Percentiles rank a stretch among this genome's conserved stretches.
These are phyloP conservation scores for Candida patagonica DNA, from an alignment of 805 yeast genomes.

Conservation along the genomic window DNA sequence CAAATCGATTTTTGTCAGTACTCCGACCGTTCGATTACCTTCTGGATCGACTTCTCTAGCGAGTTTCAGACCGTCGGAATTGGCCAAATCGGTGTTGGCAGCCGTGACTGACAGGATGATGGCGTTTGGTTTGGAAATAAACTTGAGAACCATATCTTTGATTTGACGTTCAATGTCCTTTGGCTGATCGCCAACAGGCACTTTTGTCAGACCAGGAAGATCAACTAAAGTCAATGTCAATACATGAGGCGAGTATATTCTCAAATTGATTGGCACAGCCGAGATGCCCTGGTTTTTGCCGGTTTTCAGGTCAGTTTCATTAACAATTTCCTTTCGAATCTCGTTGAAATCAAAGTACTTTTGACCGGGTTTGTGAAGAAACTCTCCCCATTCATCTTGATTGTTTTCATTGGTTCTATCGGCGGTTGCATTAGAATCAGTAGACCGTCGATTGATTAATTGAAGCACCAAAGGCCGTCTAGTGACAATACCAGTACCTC, in stretches of 20 bases:
- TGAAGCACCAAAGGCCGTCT: slow-evolving; percentile 81
- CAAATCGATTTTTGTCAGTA: slow-evolving; percentile 87
- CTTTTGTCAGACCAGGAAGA: slow-evolving; percentile 95
- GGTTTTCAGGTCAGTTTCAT: slow-evolving; percentile 80
- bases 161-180: slow-evolving; percentile 93
- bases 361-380: slow-evolving; percentile 83
- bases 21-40: slow-evolving; percentile 94
- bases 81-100: slow-evolving; percentile 94
- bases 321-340: slow-evolving; percentile 81
- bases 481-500: slow-evolving; percentile 90
- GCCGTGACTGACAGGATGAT: slow-evolving; percentile 90
- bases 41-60: slow-evolving; percentile 98
- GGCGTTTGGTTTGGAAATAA: slow-evolving; percentile 91
- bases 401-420: slow-evolving; percentile 9
- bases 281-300: slow-evolving; percentile 76
- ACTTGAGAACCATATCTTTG: slow-evolving; percentile 85
- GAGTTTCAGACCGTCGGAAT: slow-evolving; percentile 89
- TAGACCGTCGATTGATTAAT: slow-evolving; percentile 43
- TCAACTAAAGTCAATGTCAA: slow-evolving; percentile 90
- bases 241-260: slow-evolving; percentile 90
- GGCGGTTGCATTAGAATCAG: neutral
- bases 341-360: slow-evolving; percentile 81
- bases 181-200: slow-evolving; percentile 98
- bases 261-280: slow-evolving; percentile 82
- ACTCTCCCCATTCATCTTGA: slow-evolving; percentile 92